A percentile compares a stretch with the other conserved stretches of the same genome.
Evolutionary conservation across 257 asterid genomes (phyloP).

Genomic region (Fraxinus quadrangulata): DNA sequence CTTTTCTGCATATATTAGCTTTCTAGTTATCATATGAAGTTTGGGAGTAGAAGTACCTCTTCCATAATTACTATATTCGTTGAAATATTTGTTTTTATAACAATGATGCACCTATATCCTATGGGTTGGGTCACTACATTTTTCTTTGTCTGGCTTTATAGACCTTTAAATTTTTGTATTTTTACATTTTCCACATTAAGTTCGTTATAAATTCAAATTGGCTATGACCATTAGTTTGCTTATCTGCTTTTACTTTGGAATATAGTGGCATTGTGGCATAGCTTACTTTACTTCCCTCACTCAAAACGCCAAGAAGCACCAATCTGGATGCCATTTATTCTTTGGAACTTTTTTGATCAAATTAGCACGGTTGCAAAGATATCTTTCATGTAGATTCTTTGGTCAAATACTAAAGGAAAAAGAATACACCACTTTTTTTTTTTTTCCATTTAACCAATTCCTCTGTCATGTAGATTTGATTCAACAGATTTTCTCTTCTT

Average conservation of each 20-base stretch:
- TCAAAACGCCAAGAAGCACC: not conserved
- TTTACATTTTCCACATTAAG: no score
- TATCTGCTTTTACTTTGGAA: not conserved
- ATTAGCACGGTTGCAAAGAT: not conserved
- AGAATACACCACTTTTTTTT: no score
- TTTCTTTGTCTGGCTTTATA: constrained; percentile 21
- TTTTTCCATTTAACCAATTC: not conserved
- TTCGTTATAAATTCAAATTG: no score
- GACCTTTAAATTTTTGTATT: constrained; percentile 40
- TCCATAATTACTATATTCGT: not conserved
- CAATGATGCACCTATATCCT: no score
- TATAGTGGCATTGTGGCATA: constrained; percentile 15
- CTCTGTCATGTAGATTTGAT: not conserved
- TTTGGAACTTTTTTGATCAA: not conserved
- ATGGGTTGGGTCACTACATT: not conserved
- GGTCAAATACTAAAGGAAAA: not conserved
- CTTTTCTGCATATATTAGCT: constrained; percentile 15
- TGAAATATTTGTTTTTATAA: no score
- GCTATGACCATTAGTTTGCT: no score
- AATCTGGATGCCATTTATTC: not conserved
- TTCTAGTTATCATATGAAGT: constrained; percentile 22
- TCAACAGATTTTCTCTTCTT: not conserved
- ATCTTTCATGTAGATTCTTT: constrained; percentile 2
- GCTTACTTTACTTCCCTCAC: not conserved
- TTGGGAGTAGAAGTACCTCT: constrained; percentile 15